phyloP scores from a whole-genome alignment of 2,329 filamentous ascomycete species.

The Tricladium varicosporioides region DNA sequence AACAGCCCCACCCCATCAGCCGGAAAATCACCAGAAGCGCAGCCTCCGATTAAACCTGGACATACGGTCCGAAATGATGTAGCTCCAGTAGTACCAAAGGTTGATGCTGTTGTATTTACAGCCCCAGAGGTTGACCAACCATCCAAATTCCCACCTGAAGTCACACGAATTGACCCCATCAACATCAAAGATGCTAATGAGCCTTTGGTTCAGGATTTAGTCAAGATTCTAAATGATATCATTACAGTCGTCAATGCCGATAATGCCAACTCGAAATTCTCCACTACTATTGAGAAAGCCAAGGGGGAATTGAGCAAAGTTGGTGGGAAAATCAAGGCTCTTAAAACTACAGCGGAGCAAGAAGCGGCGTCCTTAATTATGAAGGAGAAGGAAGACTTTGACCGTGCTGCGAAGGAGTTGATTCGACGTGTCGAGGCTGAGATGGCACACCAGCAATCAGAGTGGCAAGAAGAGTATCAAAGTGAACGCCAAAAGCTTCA shows the following conservation, averaged over 20 bases:
- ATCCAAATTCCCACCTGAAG: conserved; percentile 59
- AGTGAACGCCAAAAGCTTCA: conserved; percentile 79
- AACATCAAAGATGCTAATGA: conserved; percentile 74
- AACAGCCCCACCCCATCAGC: conserved; percentile 15
- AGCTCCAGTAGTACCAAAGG: not conserved
- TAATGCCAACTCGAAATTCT: conserved; percentile 73
- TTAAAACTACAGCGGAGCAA: conserved; percentile 70
- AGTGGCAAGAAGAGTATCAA: conserved; percentile 87
- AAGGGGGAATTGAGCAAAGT: conserved; percentile 80
- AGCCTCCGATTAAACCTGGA: conserved; percentile 17
- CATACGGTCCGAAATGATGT: conserved; percentile 15
- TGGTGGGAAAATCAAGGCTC: conserved; percentile 70
- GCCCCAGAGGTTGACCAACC: conserved; percentile 65
- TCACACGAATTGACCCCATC: conserved; percentile 72
- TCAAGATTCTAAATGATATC: conserved; percentile 93
- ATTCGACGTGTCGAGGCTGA: conserved; percentile 81
- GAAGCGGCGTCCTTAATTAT: conserved; percentile 67
- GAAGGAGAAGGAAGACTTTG: conserved; percentile 70
- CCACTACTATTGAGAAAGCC: conserved; percentile 75
- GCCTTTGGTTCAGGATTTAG: conserved; percentile 86
- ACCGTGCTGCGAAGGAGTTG: conserved; percentile 83
- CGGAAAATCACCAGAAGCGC: conserved; percentile 25
- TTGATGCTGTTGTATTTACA: conserved; percentile 34
- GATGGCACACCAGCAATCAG: conserved; percentile 75
- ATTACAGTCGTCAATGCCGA: conserved; percentile 92